These are phyloP conservation scores for Cystobasidium pallidum DNA, from an alignment of 1,284 basidiomycete genomes.

Conservation along the genomic window DNA sequence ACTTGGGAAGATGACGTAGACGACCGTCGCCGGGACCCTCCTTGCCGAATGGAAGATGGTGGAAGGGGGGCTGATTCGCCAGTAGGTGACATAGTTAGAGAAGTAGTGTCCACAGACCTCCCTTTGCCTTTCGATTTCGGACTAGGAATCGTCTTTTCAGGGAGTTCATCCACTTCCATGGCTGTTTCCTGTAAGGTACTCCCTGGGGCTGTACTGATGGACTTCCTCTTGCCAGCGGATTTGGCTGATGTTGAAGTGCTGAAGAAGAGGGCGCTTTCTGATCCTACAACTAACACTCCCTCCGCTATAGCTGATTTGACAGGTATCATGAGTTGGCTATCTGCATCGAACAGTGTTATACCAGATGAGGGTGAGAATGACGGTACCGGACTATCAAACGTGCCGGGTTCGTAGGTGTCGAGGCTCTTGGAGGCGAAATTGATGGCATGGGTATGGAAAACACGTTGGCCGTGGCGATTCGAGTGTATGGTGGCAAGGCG, in stretches of 20 bases:
- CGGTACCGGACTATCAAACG: neutral
- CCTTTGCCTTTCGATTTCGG: conserved; percentile 12
- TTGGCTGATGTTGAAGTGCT: conserved; percentile 16
- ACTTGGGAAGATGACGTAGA: conserved; percentile 28
- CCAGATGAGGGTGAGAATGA: conserved; percentile 17
- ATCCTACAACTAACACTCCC: conserved; percentile 50
- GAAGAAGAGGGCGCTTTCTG: conserved; percentile 45
- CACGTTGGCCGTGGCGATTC: conserved; percentile 31
- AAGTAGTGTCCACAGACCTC: neutral
- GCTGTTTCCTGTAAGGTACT: neutral
- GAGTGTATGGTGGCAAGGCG: conserved; percentile 35
- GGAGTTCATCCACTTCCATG: conserved; percentile 36
- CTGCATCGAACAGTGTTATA: conserved; percentile 46
- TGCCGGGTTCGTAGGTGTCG: conserved; percentile 30
- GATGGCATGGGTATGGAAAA: conserved; percentile 36
- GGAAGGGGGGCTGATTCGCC: neutral
- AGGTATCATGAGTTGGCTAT: conserved; percentile 47
- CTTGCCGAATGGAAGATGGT: neutral
- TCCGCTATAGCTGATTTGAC: conserved; percentile 6
- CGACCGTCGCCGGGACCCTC: conserved; percentile 14
- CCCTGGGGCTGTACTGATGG: conserved; percentile 12
- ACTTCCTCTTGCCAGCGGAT: neutral
- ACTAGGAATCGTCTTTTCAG: neutral
- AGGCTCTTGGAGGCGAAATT: conserved; percentile 17
- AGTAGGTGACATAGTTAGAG: conserved; percentile 10